Conservation (phyloP, 192 early-diverging fungal species). For the Globomyces pollinis-pini region DNA sequence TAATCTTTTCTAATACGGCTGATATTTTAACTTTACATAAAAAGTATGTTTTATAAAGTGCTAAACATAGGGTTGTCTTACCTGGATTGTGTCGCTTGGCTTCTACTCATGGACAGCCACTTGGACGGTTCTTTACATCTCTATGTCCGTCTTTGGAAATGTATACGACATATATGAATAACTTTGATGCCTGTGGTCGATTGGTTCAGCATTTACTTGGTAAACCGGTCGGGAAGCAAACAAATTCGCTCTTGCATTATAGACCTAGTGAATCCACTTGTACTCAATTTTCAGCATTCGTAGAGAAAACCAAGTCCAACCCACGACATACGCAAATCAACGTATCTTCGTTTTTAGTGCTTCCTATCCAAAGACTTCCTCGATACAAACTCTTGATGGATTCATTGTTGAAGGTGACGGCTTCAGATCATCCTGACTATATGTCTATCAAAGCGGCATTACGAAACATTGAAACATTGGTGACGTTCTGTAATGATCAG, state of each 20-base stretch:
- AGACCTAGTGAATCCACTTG: conserved; percentile 22
- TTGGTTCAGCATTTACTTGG: neutral
- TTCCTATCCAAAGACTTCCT: conserved; percentile 91
- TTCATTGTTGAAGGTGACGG: conserved; percentile 74
- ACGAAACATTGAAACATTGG: conserved; percentile 57
- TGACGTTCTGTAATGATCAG: conserved; percentile 80
- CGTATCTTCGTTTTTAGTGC: conserved; percentile 74
- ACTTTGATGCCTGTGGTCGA: conserved; percentile 49
- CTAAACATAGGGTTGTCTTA: neutral
- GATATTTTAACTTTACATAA: conserved; percentile 63
- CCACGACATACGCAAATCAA: conserved; percentile 69
- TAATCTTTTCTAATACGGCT: conserved; percentile 74
- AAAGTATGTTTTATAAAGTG: conserved; percentile 36
- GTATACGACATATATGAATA: conserved; percentile 80
- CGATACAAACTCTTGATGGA: conserved; percentile 84
- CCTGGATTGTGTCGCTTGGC: neutral
- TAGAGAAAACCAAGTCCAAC: conserved; percentile 37
- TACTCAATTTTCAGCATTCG: conserved; percentile 31
- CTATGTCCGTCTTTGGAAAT: conserved; percentile 73
- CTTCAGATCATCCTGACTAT: conserved; percentile 70
- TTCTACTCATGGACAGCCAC: conserved; percentile 29
- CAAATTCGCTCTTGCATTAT: conserved; percentile 5
- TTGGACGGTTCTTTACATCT: conserved; percentile 73
- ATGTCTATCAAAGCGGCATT: conserved; percentile 53
- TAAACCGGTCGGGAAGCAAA: conserved; percentile 7